Base-by-base conservation (phyloP, 1,284 basidiomycete genomes). In the Cyathus olla region DNA sequence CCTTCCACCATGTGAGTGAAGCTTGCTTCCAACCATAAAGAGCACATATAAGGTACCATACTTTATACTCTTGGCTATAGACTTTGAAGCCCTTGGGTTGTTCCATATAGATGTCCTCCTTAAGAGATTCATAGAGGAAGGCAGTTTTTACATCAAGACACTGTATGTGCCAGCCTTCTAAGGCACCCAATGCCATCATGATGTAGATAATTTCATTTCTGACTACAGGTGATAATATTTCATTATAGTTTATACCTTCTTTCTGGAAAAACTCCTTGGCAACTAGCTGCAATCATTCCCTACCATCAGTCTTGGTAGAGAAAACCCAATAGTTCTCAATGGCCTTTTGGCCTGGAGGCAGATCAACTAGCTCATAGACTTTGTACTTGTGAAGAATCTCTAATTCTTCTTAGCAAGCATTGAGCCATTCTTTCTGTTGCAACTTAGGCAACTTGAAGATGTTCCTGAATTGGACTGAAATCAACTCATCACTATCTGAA, bases 151-250 rank as follows among this genome's bases (percentile, higher is more conserved):
- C 71, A 63, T 85, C 80, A 9, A 81, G 58, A 19, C 71, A 73
- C 22, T 74, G 60, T 15, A 83, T 61, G 21, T 75, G n/a, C n/a
- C n/a, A n/a, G n/a, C n/a, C n/a, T n/a, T n/a, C n/a, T n/a, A n/a
- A n/a, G n/a, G n/a, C n/a, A 60, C 63, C 72, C 5, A 79, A 55
- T 0, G 76, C 71, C 15, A 79, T 61, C 19, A 85, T 58, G 0
- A 80, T 22, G 1, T 79, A 65, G 0, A 83, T 61, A 0, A 79
- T 75, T 19, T 79, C 68, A 44, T 74, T 71, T 1, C 73, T 62
- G 3, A 76, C 73, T 1, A 83, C 79, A 0, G 81, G 81, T 2
- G 80, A 76, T 62, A 77, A 85, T 0, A 80, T 81, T n/a, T 85
- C 72, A 57, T 78, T 56, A 54, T 66, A 80, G 61, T 81, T 72